Percentiles rank a stretch among this genome's conserved stretches.
phyloP scores from a whole-genome alignment of 192 early-diverging fungal genomes.

The Dissophora globulifera region DNA sequence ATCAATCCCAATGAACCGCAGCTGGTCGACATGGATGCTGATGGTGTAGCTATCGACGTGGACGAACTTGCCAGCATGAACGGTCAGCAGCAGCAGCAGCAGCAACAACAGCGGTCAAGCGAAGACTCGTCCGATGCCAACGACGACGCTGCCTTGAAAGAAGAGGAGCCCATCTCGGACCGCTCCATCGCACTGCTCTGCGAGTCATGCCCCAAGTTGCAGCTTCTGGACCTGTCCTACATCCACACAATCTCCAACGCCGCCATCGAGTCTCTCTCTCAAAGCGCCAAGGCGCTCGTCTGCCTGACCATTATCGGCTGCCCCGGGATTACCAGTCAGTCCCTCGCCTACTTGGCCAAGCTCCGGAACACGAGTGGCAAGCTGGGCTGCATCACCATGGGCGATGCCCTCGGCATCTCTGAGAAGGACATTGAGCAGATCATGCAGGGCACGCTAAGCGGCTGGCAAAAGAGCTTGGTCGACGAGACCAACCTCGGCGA shows the following conservation, averaged over 20 bases:
- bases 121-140: not conserved
- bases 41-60: not conserved
- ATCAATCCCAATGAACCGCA: slow-evolving; percentile 4
- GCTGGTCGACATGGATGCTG: too few species aligned
- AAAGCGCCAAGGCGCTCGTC: slow-evolving; percentile 38
- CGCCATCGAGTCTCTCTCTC: slow-evolving; percentile 48
- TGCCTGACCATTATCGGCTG: slow-evolving; percentile 59
- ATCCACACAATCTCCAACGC: slow-evolving; percentile 38
- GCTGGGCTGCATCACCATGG: slow-evolving; percentile 58
- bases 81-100: not conserved
- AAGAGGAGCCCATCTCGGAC: slow-evolving; percentile 38
- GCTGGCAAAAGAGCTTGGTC: slow-evolving; percentile 54
- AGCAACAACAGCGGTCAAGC: not conserved
- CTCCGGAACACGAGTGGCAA: slow-evolving; percentile 41
- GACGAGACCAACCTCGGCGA: slow-evolving; percentile 51
- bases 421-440: slow-evolving; percentile 57
- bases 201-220: slow-evolving; percentile 45
- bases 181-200: slow-evolving; percentile 25
- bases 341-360: slow-evolving; percentile 34
- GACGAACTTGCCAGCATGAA: not conserved
- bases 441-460: slow-evolving; percentile 52
- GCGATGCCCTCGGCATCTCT: slow-evolving; percentile 54
- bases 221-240: slow-evolving; percentile 55
- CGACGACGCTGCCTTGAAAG: not conserved
- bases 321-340: slow-evolving; percentile 48